phyloP scores from a whole-genome alignment of 2,329 filamentous ascomycete species.

The Cladosporium sp. region DNA sequence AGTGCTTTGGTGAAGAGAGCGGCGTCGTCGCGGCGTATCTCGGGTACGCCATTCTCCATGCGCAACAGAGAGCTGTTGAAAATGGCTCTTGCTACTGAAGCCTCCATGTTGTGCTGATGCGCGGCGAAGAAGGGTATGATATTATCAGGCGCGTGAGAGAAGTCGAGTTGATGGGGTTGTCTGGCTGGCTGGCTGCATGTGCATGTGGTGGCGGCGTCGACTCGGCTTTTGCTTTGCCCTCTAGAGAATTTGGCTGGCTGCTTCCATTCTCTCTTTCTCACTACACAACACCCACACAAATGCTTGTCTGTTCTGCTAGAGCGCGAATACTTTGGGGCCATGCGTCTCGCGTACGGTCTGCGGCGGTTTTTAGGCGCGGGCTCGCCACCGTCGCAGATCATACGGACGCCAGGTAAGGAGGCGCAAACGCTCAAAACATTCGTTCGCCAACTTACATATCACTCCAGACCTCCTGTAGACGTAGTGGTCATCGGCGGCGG shows the following conservation, averaged over 20 bases:
- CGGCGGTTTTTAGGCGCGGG: constrained; percentile 31
- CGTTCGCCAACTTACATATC: constrained; percentile 30
- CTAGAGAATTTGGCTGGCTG: too few species aligned
- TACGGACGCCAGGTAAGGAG: constrained; percentile 21
- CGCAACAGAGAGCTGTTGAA: constrained; percentile 8
- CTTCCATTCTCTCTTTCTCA: neutral
- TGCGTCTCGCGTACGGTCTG: constrained; percentile 44
- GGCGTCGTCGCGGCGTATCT: constrained; percentile 6
- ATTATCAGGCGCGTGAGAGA: too few species aligned
- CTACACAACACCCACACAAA: constrained; percentile 16
- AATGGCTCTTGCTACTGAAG: neutral
- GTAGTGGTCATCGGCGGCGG: constrained; percentile 95
- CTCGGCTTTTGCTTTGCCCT: too few species aligned
- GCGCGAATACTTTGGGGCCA: constrained; percentile 44
- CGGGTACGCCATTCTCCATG: constrained; percentile 1
- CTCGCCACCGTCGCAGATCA: constrained; percentile 44
- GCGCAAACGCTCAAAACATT: constrained; percentile 24
- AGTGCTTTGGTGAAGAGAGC: neutral
- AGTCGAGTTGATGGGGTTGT: too few species aligned
- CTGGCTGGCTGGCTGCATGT: too few species aligned
- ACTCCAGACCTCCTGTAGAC: constrained; percentile 49
- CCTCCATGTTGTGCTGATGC: neutral
- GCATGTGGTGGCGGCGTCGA: too few species aligned
- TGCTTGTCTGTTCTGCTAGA: constrained; percentile 27
- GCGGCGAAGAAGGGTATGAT: too few species aligned